Percentiles rank a stretch among this genome's conserved stretches.
Evolutionary conservation across 2,329 filamentous ascomycete species (phyloP).

Genomic region (Talaromyces atroroseus): DNA sequence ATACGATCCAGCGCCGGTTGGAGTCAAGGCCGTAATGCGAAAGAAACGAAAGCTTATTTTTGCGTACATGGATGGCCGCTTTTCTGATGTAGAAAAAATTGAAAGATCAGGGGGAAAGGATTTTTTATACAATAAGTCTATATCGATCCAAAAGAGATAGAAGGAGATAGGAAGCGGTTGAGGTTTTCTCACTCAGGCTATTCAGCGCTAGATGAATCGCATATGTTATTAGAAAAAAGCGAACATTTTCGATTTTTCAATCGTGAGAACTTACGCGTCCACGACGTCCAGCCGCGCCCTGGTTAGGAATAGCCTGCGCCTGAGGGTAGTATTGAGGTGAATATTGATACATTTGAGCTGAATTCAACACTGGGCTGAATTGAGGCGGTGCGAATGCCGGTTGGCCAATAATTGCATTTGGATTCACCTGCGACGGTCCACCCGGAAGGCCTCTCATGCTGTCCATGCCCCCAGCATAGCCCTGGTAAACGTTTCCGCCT

Average conservation of each 20-base stretch:
- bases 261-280: slow-evolving; percentile 46
- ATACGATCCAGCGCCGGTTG: slow-evolving; percentile 39
- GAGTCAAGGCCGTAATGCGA: slow-evolving; percentile 27
- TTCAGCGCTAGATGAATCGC: slow-evolving; percentile 1
- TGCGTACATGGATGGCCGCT: slow-evolving; percentile 28
- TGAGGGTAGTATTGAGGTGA: slow-evolving; percentile 47
- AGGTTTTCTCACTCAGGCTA: neutral
- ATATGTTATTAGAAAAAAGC: neutral
- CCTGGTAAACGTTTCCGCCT: slow-evolving; percentile 36
- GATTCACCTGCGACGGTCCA: slow-evolving; percentile 31
- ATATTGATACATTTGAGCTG: slow-evolving; percentile 48
- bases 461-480: slow-evolving; percentile 38
- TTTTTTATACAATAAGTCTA: slow-evolving; percentile 33
- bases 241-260: neutral
- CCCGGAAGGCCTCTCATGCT: slow-evolving; percentile 37
- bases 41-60: slow-evolving; percentile 15
- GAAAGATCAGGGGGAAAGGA: slow-evolving; percentile 15
- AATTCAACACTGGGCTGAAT: slow-evolving; percentile 41
- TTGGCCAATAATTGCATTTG: slow-evolving; percentile 45
- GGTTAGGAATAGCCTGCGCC: slow-evolving; percentile 37
- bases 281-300: slow-evolving; percentile 46
- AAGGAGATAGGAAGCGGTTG: slow-evolving; percentile 10
- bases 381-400: slow-evolving; percentile 41
- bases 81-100: slow-evolving; percentile 21
- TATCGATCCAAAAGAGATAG: slow-evolving; percentile 17